Evolutionary conservation across 495 filamentous ascomycete genomes (phyloP).

Genomic region (Aspergillus asperescens): DNA sequence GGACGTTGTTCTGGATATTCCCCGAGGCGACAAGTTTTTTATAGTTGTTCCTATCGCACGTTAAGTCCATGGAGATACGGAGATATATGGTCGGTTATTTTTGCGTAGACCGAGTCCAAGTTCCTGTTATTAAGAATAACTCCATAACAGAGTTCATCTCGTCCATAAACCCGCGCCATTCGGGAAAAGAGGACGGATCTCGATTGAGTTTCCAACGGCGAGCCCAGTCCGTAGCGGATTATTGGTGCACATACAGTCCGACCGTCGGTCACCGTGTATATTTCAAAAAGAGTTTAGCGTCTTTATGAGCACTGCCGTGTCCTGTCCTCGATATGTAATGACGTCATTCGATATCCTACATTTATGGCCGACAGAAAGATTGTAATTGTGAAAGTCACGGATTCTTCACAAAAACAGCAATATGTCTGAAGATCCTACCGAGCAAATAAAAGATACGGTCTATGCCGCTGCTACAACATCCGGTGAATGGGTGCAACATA

Average conservation of each 20-base stretch:
- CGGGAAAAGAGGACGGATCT: too few species aligned
- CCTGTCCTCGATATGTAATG: neutral
- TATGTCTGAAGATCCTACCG: slow-evolving; percentile 1
- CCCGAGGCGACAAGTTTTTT: neutral
- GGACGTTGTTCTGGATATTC: neutral
- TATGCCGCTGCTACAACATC: neutral
- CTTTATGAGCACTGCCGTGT: neutral
- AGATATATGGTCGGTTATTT: neutral
- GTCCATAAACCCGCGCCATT: too few species aligned
- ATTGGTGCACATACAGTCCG: too few species aligned
- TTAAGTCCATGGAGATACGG: neutral
- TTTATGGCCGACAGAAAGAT: neutral
- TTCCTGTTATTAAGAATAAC: too few species aligned
- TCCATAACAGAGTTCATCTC: too few species aligned
- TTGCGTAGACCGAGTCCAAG: slow-evolving; percentile 1
- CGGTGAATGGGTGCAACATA: slow-evolving; percentile 2
- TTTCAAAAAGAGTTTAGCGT: neutral
- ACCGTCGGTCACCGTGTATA: too few species aligned
- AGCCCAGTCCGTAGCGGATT: too few species aligned
- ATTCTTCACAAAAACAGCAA: too few species aligned
- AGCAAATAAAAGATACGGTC: slow-evolving; percentile 1
- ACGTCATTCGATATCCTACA: neutral
- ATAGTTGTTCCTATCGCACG: neutral
- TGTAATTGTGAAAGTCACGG: neutral
- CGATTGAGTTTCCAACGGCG: too few species aligned